Evolutionary conservation across 177 flowering plant species (phyloP), one percentile per base, ranked within the genome.

Genomic region (Vitis hybrid): DNA sequence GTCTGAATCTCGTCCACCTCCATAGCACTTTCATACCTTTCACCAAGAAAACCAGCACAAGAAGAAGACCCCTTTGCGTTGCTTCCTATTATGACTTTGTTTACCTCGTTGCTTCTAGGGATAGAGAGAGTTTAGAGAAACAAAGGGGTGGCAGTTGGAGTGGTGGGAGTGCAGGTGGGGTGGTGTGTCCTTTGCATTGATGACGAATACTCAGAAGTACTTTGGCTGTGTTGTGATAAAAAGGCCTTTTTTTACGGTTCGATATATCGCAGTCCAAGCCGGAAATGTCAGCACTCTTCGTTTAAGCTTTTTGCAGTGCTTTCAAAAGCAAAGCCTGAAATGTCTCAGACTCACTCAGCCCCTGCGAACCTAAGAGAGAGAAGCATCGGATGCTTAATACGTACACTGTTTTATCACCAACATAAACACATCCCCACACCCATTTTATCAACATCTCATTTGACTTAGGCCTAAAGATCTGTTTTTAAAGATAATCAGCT

Each of bases 1-100:
- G 64, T 72, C 66, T 83, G 91, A 81, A 87, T 85, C 78, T 90
- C 91, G n/a, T 84, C 93, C 82, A 81, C 82, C 85, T 91, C 95
- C 98, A 91, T 89, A 67, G 72, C 80, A 79, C 87, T 87, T 80
- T 88, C 96, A 91, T 88, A 73, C 89, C 90, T 78, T 79, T 77
- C 56, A 30, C 30, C n/a, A 51, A 27, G 49, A 72, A 27, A 61
- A 56, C 60, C 52, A 63, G 21, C 18, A 21, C 15, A 27, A n/a
- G n/a, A 55, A 24, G 1, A 56, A 27, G 24, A 3, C 24, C 41
- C 13, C 7, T 17, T 61, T 50, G 41, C 10, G 18, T 58, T 56
- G 2, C 5, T 2, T 4, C 13, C 27, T 30, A 32, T 27, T 11
- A 17, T 57, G 46, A 41, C 18, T 51, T 18, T 65, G 8, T 41